A percentile compares a stretch with the other conserved stretches of the same genome.
These are phyloP conservation scores for Wickerhamomyces sp. DNA, from an alignment of 1,139 yeast genomes.

Conservation along the genomic window DNA sequence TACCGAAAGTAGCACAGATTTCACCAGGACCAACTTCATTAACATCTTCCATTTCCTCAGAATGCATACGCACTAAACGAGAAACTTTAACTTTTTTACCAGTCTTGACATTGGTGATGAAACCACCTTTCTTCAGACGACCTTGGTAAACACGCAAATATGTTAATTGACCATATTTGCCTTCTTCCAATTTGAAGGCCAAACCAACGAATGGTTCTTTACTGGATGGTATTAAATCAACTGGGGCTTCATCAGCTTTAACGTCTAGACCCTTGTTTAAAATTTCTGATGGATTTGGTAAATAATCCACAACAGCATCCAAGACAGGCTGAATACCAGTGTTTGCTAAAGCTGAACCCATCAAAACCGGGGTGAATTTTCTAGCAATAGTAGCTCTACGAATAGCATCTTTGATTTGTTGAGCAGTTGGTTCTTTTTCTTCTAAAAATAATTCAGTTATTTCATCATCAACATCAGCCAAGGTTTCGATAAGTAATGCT, in stretches of 20 bases:
- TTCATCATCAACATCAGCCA: constrained; percentile 97
- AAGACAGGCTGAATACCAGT: constrained; percentile 92
- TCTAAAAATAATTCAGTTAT: constrained; percentile 91
- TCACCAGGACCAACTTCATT: constrained; percentile 97
- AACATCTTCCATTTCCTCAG: constrained; percentile 97
- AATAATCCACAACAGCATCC: constrained; percentile 92
- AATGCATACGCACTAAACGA: constrained; percentile 97
- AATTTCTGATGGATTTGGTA: constrained; percentile 93
- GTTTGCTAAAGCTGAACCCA: constrained; percentile 98
- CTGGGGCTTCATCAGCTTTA: constrained; percentile 62
- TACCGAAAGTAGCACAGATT: constrained; percentile 98
- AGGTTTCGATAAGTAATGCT: constrained; percentile 77
- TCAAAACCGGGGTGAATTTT: constrained; percentile 94
- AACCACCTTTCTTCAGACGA: constrained; percentile 81
- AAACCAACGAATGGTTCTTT: constrained; percentile 86
- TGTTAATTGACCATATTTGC: constrained; percentile 95
- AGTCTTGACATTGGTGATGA: constrained; percentile 83
- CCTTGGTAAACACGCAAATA: constrained; percentile 98
- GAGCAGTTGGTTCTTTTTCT: constrained; percentile 80
- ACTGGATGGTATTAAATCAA: constrained; percentile 71
- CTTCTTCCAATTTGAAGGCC: constrained; percentile 98
- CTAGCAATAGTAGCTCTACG: constrained; percentile 96
- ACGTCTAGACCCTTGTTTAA: constrained; percentile 86
- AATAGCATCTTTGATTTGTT: constrained; percentile 82
- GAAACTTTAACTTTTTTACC: constrained; percentile 94